Percentiles rank a stretch among this genome's conserved stretches.
phyloP scores from a whole-genome alignment of 116 monocot species.

The Trichopus zeylanicus region DNA sequence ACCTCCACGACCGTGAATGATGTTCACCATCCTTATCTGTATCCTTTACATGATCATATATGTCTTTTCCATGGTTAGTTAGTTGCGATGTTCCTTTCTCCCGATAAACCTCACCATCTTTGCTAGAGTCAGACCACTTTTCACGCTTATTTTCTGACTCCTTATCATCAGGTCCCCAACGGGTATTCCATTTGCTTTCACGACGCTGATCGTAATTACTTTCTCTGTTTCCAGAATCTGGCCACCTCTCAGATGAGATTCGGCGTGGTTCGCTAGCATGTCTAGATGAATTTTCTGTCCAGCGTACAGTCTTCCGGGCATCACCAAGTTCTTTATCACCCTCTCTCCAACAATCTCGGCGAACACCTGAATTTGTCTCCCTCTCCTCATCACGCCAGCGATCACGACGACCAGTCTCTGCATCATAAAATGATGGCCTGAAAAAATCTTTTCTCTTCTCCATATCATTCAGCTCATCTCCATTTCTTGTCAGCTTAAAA shows the following conservation, averaged over 20 bases:
- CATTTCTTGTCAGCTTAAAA: constrained; percentile 25
- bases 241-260: constrained; percentile 44
- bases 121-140: constrained; percentile 52
- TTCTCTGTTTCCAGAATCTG: constrained; percentile 48
- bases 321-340: constrained; percentile 57
- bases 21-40: constrained; percentile 60
- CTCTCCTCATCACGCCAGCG: constrained; percentile 97
- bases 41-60: constrained; percentile 39
- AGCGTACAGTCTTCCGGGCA: constrained; percentile 41
- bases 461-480: constrained; percentile 30
- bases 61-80: constrained; percentile 24
- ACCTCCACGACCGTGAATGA: constrained; percentile 68
- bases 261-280: constrained; percentile 46
- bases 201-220: constrained; percentile 58
- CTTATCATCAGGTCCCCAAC: constrained; percentile 92
- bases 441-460: constrained; percentile 62
- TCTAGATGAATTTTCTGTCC: constrained; percentile 44
- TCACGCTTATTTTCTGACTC: constrained; percentile 65
- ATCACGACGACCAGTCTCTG: constrained; percentile 56
- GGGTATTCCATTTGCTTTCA: constrained; percentile 89
- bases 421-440: constrained; percentile 50
- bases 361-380: constrained; percentile 47
- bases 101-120: constrained; percentile 41
- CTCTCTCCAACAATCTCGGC: constrained; percentile 70
- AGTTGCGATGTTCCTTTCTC: constrained; percentile 33